These are phyloP conservation scores for Penicillium roqueforti DNA, from an alignment of 495 filamentous ascomycete species.

Conservation along the genomic window DNA sequence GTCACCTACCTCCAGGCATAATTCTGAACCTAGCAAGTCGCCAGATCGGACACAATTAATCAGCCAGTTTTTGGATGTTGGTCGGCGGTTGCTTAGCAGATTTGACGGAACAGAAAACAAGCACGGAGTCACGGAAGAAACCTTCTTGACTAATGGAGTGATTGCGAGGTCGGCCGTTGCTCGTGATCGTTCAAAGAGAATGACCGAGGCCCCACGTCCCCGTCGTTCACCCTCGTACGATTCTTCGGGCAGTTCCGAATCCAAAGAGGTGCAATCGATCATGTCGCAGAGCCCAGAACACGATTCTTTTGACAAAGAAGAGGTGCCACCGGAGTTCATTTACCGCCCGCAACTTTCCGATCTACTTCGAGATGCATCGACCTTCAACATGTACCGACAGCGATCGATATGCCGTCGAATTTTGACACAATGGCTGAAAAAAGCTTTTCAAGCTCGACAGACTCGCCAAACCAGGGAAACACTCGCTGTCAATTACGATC, in stretches of 20 bases:
- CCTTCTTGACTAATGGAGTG: constrained; percentile 25
- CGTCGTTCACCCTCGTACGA: constrained; percentile 20
- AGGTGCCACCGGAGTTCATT: constrained; percentile 37
- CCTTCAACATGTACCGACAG: constrained; percentile 52
- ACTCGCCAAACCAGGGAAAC: constrained; percentile 43
- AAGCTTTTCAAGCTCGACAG: constrained; percentile 43
- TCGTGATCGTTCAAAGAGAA: constrained; percentile 35
- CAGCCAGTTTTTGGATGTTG: constrained; percentile 44
- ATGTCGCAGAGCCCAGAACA: constrained; percentile 23
- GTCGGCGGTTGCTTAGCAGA: constrained; percentile 37
- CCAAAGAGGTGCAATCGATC: constrained; percentile 26
- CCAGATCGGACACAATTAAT: constrained; percentile 45
- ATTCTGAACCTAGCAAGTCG: constrained; percentile 17
- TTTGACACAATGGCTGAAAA: constrained; percentile 52
- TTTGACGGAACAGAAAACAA: constrained; percentile 31
- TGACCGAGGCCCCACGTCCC: constrained; percentile 19
- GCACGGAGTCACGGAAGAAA: constrained; percentile 10
- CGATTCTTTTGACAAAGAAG: constrained; percentile 27
- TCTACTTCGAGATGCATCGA: constrained; percentile 54
- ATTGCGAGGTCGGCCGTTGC: constrained; percentile 36
- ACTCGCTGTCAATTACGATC: constrained; percentile 50
- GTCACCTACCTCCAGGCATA: constrained; percentile 25
- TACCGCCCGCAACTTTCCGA: constrained; percentile 54
- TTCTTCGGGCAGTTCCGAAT: constrained; percentile 25
- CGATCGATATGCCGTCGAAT: constrained; percentile 44